These are phyloP conservation scores for Phytopythium kandeliae DNA, from an alignment of 352 stramenopile species.

Conservation along the genomic window DNA sequence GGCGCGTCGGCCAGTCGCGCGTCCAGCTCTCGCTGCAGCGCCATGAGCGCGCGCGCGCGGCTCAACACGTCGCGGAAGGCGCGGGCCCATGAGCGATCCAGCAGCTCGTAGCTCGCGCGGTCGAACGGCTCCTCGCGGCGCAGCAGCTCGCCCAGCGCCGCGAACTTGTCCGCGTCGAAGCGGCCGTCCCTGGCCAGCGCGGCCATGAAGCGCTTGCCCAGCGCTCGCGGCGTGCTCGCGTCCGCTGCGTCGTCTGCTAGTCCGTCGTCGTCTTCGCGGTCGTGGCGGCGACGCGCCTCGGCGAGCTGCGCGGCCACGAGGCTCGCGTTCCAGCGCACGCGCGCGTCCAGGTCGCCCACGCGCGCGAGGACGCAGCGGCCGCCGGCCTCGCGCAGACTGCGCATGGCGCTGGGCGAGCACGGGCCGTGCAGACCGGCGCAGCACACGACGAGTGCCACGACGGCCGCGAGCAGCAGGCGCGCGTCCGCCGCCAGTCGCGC, in stretches of 20 bases:
- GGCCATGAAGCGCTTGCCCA: conserved; percentile 46
- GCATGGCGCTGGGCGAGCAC: conserved; percentile 50
- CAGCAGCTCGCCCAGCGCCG: conserved; percentile 35
- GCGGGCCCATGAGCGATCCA: conserved; percentile 47
- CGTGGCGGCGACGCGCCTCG: no score
- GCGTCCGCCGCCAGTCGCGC: conserved; percentile 40
- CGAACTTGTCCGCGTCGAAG: conserved; percentile 48
- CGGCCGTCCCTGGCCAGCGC: conserved; percentile 65
- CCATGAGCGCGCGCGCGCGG: conserved; percentile 49
- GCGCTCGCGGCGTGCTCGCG: no score
- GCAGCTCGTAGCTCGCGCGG: conserved; percentile 25
- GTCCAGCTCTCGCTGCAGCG: conserved; percentile 57
- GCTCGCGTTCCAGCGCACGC: conserved; percentile 54
- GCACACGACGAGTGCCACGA: conserved; percentile 57
- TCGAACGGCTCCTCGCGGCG: conserved; percentile 8
- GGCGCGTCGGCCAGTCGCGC: conserved; percentile 88
- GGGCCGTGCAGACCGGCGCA: conserved; percentile 29
- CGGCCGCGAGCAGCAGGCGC: conserved; percentile 47
- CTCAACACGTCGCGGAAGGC: conserved; percentile 36
- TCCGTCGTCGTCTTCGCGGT: no score
- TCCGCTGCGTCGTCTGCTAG: not conserved
- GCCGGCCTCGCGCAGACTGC: conserved; percentile 46
- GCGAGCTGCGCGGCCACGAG: conserved; percentile 43
- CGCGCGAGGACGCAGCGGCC: conserved; percentile 39
- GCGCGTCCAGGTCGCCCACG: conserved; percentile 60